Percentiles rank a stretch among this genome's conserved stretches.
phyloP scores from a whole-genome alignment of 345 rosid genomes.

The Alliaria petiolata region DNA sequence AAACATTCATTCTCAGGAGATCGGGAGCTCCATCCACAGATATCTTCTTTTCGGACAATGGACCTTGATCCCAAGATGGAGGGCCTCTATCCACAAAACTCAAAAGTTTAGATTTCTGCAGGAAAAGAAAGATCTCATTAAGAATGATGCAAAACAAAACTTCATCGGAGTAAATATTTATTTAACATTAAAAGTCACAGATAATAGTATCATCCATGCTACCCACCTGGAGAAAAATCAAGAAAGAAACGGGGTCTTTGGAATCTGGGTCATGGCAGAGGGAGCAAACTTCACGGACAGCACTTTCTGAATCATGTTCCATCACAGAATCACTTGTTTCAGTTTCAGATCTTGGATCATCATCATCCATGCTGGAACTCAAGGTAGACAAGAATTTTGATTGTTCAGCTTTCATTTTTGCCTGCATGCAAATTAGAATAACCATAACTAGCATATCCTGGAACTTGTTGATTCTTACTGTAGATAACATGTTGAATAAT shows the following conservation, averaged over 20 bases:
- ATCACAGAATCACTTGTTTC: constrained; percentile 45
- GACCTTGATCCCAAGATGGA: constrained; percentile 63
- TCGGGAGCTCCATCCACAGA: constrained; percentile 32
- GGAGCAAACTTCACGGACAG: constrained; percentile 66
- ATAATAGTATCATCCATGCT: constrained; percentile 10
- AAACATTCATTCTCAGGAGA: constrained; percentile 32
- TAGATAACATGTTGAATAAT: constrained; percentile 1
- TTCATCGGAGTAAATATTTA: not conserved
- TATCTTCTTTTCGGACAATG: constrained; percentile 36
- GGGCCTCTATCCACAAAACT: constrained; percentile 71
- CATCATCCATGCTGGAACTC: constrained; percentile 45
- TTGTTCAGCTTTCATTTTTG: constrained; percentile 96
- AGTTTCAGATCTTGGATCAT: constrained; percentile 38
- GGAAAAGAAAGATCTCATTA: constrained; percentile 23
- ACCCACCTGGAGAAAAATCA: constrained; percentile 87
- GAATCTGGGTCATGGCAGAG: constrained; percentile 86
- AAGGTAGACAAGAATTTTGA: constrained; percentile 76
- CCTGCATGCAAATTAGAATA: constrained; percentile 51
- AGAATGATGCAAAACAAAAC: constrained; percentile 6
- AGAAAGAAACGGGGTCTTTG: constrained; percentile 67
- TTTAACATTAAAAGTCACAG: constrained; percentile 3
- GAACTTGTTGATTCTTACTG: not conserved
- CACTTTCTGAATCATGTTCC: constrained; percentile 38
- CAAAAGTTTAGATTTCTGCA: constrained; percentile 86
- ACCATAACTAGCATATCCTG: constrained; percentile 22